These are phyloP conservation scores for Furcasterigmium sp. DNA, from an alignment of 2,329 filamentous ascomycete species.

Conservation along the genomic window DNA sequence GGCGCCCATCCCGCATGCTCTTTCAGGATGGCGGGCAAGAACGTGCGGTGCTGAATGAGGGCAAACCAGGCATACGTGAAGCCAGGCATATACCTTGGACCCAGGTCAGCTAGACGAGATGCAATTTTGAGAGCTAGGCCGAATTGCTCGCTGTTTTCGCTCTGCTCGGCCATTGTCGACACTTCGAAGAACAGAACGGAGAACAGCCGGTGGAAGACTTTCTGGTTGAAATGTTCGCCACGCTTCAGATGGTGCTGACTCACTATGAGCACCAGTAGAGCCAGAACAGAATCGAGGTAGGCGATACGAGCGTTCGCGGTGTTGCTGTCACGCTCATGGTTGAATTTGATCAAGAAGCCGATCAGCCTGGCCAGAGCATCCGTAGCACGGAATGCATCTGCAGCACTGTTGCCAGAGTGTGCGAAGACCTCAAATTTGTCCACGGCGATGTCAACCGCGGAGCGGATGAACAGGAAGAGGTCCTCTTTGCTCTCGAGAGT, in stretches of 20 bases:
- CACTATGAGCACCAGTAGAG: slow-evolving; percentile 73
- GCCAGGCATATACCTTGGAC: slow-evolving; percentile 71
- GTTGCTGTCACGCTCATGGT: slow-evolving; percentile 54
- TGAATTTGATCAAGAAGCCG: slow-evolving; percentile 67
- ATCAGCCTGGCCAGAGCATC: slow-evolving; percentile 84
- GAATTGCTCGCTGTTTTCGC: slow-evolving; percentile 56
- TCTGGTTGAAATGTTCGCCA: slow-evolving; percentile 77
- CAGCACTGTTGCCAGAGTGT: slow-evolving; percentile 53
- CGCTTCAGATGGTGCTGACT: slow-evolving; percentile 80
- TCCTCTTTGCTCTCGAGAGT: slow-evolving; percentile 72
- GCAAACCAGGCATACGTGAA: slow-evolving; percentile 84
- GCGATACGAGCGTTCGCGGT: slow-evolving; percentile 58
- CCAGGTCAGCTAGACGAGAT: slow-evolving; percentile 64
- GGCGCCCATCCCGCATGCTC: slow-evolving; percentile 69
- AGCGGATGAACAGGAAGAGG: slow-evolving; percentile 72
- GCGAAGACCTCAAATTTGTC: slow-evolving; percentile 70
- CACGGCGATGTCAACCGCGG: slow-evolving; percentile 75
- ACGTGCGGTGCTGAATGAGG: slow-evolving; percentile 77
- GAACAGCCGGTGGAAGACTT: slow-evolving; percentile 87
- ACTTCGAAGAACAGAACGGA: slow-evolving; percentile 77
- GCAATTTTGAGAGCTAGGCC: slow-evolving; percentile 70
- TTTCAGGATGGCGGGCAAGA: slow-evolving; percentile 70
- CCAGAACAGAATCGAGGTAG: slow-evolving; percentile 73
- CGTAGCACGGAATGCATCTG: slow-evolving; percentile 54
- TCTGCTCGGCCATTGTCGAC: slow-evolving; percentile 49